Percentiles rank a stretch among this genome's conserved stretches.
phyloP scores from a whole-genome alignment of 1,139 yeast genomes.

The Scheffersomyces titani region DNA sequence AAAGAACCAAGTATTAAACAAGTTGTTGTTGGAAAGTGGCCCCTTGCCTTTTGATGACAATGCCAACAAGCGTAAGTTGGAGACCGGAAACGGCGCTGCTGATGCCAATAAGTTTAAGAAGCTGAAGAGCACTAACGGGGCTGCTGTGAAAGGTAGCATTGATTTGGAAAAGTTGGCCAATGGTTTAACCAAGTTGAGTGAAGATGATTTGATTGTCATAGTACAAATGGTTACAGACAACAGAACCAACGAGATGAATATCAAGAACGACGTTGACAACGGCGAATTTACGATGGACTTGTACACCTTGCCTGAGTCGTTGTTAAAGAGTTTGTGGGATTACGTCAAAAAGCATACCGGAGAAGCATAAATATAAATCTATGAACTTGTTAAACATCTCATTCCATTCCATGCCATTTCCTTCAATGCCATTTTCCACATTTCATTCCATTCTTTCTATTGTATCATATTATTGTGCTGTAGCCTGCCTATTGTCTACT shows the following conservation, averaged over 20 bases:
- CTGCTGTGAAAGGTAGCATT: conserved; percentile 65
- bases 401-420: background rate
- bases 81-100: conserved; percentile 18
- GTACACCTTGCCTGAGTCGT: conserved; percentile 88
- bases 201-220: conserved; percentile 90
- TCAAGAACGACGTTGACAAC: conserved; percentile 92
- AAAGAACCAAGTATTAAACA: conserved; percentile 67
- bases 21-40: conserved; percentile 78
- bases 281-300: conserved; percentile 98
- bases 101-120: conserved; percentile 57
- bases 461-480: background rate
- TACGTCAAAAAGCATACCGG: conserved; percentile 73
- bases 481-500: background rate
- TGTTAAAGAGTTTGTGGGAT: conserved; percentile 93
- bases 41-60: conserved; percentile 60
- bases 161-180: conserved; percentile 91
- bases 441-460: background rate
- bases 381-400: background rate
- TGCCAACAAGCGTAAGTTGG: conserved; percentile 18
- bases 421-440: background rate
- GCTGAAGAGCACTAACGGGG: conserved; percentile 33
- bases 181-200: conserved; percentile 82
- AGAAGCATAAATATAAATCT: conserved; percentile 23
- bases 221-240: conserved; percentile 98
- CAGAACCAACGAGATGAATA: conserved; percentile 92